Evolutionary conservation across 352 stramenopile genomes (phyloP).

Genomic region (Phytophthora hybrid): DNA sequence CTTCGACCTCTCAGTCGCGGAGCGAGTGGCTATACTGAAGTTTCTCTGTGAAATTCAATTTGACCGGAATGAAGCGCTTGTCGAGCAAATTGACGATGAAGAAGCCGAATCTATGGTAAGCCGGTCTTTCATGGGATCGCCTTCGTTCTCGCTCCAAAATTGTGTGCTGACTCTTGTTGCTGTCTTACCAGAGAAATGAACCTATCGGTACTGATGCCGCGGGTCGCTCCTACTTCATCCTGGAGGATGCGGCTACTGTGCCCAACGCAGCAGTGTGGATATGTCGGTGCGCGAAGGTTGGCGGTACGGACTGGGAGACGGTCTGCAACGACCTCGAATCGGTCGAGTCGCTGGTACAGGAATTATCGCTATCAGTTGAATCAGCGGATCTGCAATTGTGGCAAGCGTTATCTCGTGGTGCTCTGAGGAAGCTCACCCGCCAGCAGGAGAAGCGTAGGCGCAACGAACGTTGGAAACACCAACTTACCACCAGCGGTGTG

Average conservation of each 20-base stretch:
- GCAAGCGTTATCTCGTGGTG: slow-evolving; percentile 46
- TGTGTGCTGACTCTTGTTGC: slow-evolving; percentile 5
- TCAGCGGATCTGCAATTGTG: slow-evolving; percentile 66
- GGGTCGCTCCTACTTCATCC: slow-evolving; percentile 62
- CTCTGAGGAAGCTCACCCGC: slow-evolving; percentile 60
- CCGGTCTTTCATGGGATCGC: neutral
- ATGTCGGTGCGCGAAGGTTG: slow-evolving; percentile 54
- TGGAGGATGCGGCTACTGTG: slow-evolving; percentile 69
- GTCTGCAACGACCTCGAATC: slow-evolving; percentile 65
- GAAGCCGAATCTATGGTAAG: slow-evolving; percentile 59
- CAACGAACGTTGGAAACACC: slow-evolving; percentile 47
- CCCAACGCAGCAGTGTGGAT: slow-evolving; percentile 65
- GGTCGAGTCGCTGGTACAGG: slow-evolving; percentile 53
- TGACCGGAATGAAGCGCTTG: slow-evolving; percentile 64
- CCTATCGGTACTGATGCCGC: slow-evolving; percentile 52
- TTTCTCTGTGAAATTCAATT: slow-evolving; percentile 74
- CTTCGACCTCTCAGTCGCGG: slow-evolving; percentile 46
- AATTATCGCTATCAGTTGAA: slow-evolving; percentile 60
- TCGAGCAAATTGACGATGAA: slow-evolving; percentile 64
- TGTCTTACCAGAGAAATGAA: slow-evolving; percentile 55
- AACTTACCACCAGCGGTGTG: slow-evolving; percentile 47
- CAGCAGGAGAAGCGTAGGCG: slow-evolving; percentile 58
- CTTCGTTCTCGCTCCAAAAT: neutral
- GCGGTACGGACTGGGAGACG: slow-evolving; percentile 64
- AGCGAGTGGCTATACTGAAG: slow-evolving; percentile 65